Evolutionary conservation across 176 grass and related monocot species (phyloP), one percentile per base, ranked within the genome.

Genomic region (Oryza glaberrima): DNA sequence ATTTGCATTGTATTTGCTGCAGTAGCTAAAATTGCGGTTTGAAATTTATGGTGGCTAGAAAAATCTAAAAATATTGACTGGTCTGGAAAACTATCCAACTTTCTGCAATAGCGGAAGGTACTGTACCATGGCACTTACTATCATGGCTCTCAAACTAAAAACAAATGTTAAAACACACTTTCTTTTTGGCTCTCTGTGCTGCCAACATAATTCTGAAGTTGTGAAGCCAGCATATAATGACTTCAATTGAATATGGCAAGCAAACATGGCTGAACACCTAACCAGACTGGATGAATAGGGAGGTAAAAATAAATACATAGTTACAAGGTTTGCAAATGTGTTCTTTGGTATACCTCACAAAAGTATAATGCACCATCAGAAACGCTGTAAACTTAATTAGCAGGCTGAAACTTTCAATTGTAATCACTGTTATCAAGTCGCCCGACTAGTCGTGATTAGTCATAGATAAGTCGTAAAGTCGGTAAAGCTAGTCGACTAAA

Each of bases 241-340:
- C 64, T 69, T 69, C 7, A 77, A 68, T 69, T 77, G 26, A 77
- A 54, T 26, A 84, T 56, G 17, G 6, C 43, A 25, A 56, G 35
- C 44, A 38, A 23, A 28, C 13, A 52, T 41, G 20, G 6, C 11
- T 66, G 71, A 34, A 28, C 40, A 38, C 71, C 49, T 80, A n/a
- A 65, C 43, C 32, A 67, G 8, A 25, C 44, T 76, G 8, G 67
- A 66, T 19, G 65, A 22, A 51, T 75, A 13, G 17, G 25, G 40
- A 48, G 11, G 32, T 26, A 75, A 16, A 34, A 22, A 4, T 28
- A n/a, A 67, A 47, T 34, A 46, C 11, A 56, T 2, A 81, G 30
- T 28, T 40, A 71, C 32, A 25, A 14, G 6, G 69, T 19, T 23
- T 60, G 20, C 48, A 71, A 11, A 71, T 41, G 34, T 3, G 26